Evolutionary conservation across 805 yeast species (phyloP).

Genomic region (Barnettozyma sucrosica): DNA sequence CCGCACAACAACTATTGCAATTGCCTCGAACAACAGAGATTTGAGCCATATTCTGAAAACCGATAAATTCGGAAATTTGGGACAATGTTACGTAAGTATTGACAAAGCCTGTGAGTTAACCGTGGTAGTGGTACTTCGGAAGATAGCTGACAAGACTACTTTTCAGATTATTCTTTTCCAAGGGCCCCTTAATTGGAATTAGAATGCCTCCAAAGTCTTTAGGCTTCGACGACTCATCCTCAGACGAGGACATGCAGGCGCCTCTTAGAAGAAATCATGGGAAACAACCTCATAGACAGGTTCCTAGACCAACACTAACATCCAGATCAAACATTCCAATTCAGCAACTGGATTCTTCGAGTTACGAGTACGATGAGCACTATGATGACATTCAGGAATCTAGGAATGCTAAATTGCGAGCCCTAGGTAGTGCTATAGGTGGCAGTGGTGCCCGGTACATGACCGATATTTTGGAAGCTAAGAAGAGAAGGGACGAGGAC

Average conservation of each 20-base stretch:
- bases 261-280: not conserved
- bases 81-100: not conserved
- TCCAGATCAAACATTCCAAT: not conserved
- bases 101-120: not conserved
- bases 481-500: constrained; percentile 41
- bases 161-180: not conserved
- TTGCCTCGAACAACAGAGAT: not conserved
- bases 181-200: not conserved
- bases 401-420: constrained; percentile 10
- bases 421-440: not conserved
- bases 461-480: constrained; percentile 37
- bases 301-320: not conserved
- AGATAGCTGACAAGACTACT: not conserved
- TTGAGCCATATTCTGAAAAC: not conserved
- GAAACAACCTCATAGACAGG: not conserved
- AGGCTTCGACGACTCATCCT: not conserved
- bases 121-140: not conserved
- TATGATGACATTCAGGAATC: constrained; percentile 34
- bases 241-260: not conserved
- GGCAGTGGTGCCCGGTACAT: constrained; percentile 32
- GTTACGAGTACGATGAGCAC: constrained; percentile 42
- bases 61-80: not conserved
- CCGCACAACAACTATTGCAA: not conserved
- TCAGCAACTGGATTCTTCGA: not conserved
- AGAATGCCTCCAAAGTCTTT: not conserved